These are phyloP conservation scores for Neofusicoccum sp. DNA, from an alignment of 2,329 filamentous ascomycete species.

Conservation along the genomic window DNA sequence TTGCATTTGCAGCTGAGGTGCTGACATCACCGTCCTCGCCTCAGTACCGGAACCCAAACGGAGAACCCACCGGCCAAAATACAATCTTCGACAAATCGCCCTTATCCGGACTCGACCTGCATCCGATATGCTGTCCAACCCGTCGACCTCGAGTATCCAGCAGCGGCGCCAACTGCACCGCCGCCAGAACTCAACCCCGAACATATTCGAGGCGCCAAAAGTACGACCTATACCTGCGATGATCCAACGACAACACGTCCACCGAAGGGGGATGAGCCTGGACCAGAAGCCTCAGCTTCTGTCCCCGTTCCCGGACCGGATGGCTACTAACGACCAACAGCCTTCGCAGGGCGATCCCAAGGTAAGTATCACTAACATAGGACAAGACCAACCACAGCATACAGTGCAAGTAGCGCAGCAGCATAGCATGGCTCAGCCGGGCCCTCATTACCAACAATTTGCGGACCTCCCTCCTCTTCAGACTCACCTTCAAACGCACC, in stretches of 20 bases:
- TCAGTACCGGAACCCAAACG: slow-evolving; percentile 40
- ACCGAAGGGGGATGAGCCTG: slow-evolving; percentile 82
- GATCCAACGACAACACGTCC: slow-evolving; percentile 54
- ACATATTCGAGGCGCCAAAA: slow-evolving; percentile 72
- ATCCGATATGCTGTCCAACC: slow-evolving; percentile 73
- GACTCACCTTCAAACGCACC: slow-evolving; percentile 25
- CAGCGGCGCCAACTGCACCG: slow-evolving; percentile 73
- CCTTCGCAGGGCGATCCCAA: slow-evolving; percentile 50
- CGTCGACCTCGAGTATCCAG: slow-evolving; percentile 69
- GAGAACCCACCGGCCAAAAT: slow-evolving; percentile 12
- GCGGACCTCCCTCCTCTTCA: slow-evolving; percentile 19
- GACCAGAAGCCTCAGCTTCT: slow-evolving; percentile 62
- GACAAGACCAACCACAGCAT: slow-evolving; percentile 65
- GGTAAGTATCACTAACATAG: slow-evolving; percentile 59
- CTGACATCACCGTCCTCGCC: slow-evolving; percentile 23
- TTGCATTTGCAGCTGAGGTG: slow-evolving; percentile 9
- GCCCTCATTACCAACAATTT: slow-evolving; percentile 48
- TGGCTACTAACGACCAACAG: slow-evolving; percentile 24
- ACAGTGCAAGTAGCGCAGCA: slow-evolving; percentile 86
- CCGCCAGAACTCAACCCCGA: slow-evolving; percentile 83
- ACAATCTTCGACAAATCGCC: slow-evolving; percentile 15
- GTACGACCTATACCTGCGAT: slow-evolving; percentile 62
- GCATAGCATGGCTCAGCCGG: slow-evolving; percentile 80
- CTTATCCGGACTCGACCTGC: slow-evolving; percentile 68
- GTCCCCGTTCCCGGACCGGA: slow-evolving; percentile 41